Conservation (phyloP, 2,329 filamentous ascomycete genomes). For the Dothistroma pini region DNA sequence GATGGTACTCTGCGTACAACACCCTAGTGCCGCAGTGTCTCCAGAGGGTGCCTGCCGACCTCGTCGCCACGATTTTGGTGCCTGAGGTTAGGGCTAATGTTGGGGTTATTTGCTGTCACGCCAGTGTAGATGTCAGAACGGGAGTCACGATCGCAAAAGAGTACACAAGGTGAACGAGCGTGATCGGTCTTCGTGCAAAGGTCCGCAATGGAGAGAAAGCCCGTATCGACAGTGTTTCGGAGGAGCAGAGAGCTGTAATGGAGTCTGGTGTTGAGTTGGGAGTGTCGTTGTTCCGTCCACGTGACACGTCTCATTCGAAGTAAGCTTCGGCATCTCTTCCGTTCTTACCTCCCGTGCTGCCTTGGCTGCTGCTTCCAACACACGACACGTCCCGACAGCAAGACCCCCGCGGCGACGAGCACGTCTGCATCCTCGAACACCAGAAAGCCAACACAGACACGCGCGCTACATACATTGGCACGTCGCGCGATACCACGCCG, state of each 20-base stretch:
- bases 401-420: background rate
- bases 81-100: conserved; percentile 1
- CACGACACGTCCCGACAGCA: background rate
- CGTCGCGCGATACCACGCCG: background rate
- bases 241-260: background rate
- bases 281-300: background rate
- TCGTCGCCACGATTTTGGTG: background rate
- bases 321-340: background rate
- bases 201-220: background rate
- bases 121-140: background rate
- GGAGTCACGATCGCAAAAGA: background rate
- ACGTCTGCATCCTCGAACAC: background rate
- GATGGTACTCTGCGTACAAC: background rate
- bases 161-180: background rate
- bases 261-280: background rate
- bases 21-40: background rate
- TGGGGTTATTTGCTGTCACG: background rate
- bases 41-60: background rate
- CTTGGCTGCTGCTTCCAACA: background rate
- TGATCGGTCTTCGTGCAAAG: background rate
- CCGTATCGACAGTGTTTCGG: background rate
- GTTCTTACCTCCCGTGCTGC: background rate
- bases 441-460: background rate
- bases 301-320: background rate
- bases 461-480: background rate